Conservation (phyloP, 2,329 filamentous ascomycete genomes). For the Alternaria atra region DNA sequence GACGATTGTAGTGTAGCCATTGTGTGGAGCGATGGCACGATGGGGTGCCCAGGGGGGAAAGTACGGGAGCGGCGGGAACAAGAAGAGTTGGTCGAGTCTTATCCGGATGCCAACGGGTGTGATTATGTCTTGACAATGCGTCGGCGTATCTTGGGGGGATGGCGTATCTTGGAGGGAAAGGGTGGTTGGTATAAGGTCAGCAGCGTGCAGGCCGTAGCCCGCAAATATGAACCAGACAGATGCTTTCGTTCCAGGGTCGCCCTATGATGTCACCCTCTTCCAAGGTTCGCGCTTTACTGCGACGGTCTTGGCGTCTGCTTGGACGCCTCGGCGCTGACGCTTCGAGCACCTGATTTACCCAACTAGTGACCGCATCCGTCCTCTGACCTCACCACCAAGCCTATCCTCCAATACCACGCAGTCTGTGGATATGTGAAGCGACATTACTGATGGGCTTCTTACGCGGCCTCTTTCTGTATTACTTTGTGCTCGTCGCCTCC, state of each 20-base stretch:
- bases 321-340: constrained; percentile 17
- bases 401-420: constrained; percentile 2
- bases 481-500: constrained; percentile 26
- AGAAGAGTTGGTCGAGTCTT: constrained; percentile 26
- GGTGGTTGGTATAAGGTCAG: constrained; percentile 12
- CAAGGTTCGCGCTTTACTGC: background rate
- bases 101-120: constrained; percentile 38
- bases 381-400: constrained; percentile 33
- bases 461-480: constrained; percentile 33
- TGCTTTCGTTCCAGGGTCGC: background rate
- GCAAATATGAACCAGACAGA: constrained; percentile 8
- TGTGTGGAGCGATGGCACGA: constrained; percentile 7
- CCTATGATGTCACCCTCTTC: constrained; percentile 19
- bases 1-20: constrained; percentile 44
- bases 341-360: constrained; percentile 3
- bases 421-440: constrained; percentile 42
- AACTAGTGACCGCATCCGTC: constrained; percentile 1
- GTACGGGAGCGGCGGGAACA: constrained; percentile 21
- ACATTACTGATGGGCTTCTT: constrained; percentile 29
- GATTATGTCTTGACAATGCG: constrained; percentile 25
- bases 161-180: background rate
- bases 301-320: constrained; percentile 12
- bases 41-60: background rate
- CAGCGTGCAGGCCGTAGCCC: constrained; percentile 20
- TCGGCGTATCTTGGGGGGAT: constrained; percentile 5